Evolutionary conservation across 768 basidiomycete species (phyloP), one percentile per base, ranked within the genome.

Genomic region (Mycena belliarum): DNA sequence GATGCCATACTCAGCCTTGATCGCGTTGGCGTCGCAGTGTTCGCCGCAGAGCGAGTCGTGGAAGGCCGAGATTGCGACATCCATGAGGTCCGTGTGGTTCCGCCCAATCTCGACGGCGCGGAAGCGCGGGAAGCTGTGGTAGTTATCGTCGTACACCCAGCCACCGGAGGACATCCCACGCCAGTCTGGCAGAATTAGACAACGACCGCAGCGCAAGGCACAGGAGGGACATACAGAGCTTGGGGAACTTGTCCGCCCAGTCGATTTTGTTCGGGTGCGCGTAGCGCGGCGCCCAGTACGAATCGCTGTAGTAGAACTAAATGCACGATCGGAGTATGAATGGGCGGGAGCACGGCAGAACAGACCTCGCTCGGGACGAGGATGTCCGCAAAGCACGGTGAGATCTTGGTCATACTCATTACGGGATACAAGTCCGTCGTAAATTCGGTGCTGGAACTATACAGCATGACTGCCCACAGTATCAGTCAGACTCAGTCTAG

Each of bases 331-430:
- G 26, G 2, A 35, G 11, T 15, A 35, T 35, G 14, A 35, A 6
- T n/a, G 18, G 23, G 29, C 5, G 42, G 23, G 35, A 52, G 32
- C 10, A 35, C 29, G 20, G 20, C 54, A n/a, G 16, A 8, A 45
- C 56, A 21, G 6, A 58, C 59, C 60, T 61, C 60, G 43, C 54
- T 62, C 14, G 64, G 64, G n/a, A 65, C 57, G 26, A 65, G 61
- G 25, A 65, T 65, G n/a, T 65, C 64, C 3, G 60, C 41, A 38
- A 65, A 65, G 29, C 64, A 65, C 9, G 64, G 60, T 16, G 44
- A 50, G 42, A 63, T 52, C 40, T 63, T 63, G 26, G 62, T 54
- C 62, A 60, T 60, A 48, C 62, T 63, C 33, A 65, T 15, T 6
- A 65, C 41, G 20, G 64, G 64, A 43, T 56, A 65, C 2, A 65